A percentile compares a stretch with the other conserved stretches of the same genome.
Evolutionary conservation across 495 filamentous ascomycete genomes (phyloP).

Genomic region (Terfezia claveryi): DNA sequence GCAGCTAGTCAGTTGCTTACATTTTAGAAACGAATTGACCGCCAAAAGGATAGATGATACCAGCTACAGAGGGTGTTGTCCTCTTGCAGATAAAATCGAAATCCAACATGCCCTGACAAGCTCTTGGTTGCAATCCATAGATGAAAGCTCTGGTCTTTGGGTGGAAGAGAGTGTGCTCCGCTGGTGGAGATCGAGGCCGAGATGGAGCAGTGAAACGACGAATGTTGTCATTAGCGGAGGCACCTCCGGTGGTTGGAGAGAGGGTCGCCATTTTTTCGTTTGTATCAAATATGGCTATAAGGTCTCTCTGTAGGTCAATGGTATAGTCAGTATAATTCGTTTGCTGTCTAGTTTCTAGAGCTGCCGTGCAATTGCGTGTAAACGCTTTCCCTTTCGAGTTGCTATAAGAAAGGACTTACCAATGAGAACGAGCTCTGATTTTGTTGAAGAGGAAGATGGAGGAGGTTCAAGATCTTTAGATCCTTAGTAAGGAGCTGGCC

Average conservation of each 20-base stretch:
- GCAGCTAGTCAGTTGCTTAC: constrained; percentile 23
- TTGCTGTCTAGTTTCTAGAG: no score
- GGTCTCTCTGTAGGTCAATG: no score
- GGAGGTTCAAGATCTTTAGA: no score
- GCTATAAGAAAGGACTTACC: no score
- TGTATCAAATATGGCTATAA: no score
- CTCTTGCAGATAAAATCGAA: constrained; percentile 99
- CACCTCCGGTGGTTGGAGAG: constrained; percentile 16
- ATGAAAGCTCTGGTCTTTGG: constrained; percentile 99
- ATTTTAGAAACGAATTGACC: constrained; percentile 99
- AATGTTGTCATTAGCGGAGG: constrained; percentile 93
- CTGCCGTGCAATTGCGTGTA: no score
- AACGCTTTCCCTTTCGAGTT: no score
- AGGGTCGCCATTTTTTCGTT: constrained; percentile 8
- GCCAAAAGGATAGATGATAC: constrained; percentile 99
- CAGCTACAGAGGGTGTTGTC: constrained; percentile 81
- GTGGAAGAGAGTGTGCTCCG: constrained; percentile 78
- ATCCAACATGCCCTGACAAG: constrained; percentile 68
- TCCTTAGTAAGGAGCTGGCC: no score
- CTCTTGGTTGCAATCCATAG: constrained; percentile 92
- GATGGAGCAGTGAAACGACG: constrained; percentile 84
- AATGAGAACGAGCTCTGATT: no score
- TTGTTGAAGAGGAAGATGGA: no score
- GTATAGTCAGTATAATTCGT: no score
- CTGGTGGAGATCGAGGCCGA: constrained; percentile 68